Evolutionary conservation across 2,329 filamentous ascomycete genomes (phyloP).

Genomic region (Dactylonectria estremocensis): DNA sequence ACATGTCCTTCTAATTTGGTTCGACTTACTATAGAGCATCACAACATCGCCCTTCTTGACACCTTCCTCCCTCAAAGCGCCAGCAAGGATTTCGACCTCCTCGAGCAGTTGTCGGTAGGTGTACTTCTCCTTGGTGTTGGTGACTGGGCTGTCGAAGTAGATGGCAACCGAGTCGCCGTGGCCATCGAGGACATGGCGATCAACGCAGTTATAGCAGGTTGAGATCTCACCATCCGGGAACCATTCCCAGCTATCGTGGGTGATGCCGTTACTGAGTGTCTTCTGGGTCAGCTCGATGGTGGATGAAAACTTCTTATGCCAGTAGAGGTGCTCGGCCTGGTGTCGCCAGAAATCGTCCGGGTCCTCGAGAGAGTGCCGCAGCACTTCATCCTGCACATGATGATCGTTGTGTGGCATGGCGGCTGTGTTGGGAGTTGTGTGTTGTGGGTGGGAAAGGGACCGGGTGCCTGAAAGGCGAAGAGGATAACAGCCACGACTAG

Average conservation of each 20-base stretch:
- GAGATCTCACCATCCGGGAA: constrained; percentile 91
- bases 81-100: constrained; percentile 87
- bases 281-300: constrained; percentile 75
- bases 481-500: constrained; percentile 10
- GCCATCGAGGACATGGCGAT: constrained; percentile 88
- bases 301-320: constrained; percentile 82
- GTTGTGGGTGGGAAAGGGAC: neutral
- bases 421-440: neutral
- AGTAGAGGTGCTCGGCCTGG: constrained; percentile 83
- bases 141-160: constrained; percentile 90
- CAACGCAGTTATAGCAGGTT: constrained; percentile 92
- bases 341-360: constrained; percentile 82
- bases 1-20: neutral
- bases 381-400: constrained; percentile 65
- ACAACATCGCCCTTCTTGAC: constrained; percentile 89
- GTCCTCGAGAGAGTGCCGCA: constrained; percentile 73
- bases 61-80: constrained; percentile 85
- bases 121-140: constrained; percentile 77
- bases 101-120: constrained; percentile 83
- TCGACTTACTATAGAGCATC: constrained; percentile 84
- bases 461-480: constrained; percentile 11
- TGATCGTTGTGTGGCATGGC: constrained; percentile 38
- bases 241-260: constrained; percentile 88
- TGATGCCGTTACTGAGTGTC: constrained; percentile 72
- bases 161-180: constrained; percentile 82